phyloP scores from a whole-genome alignment of 306 rosid species.

The Rosa chinensis region DNA sequence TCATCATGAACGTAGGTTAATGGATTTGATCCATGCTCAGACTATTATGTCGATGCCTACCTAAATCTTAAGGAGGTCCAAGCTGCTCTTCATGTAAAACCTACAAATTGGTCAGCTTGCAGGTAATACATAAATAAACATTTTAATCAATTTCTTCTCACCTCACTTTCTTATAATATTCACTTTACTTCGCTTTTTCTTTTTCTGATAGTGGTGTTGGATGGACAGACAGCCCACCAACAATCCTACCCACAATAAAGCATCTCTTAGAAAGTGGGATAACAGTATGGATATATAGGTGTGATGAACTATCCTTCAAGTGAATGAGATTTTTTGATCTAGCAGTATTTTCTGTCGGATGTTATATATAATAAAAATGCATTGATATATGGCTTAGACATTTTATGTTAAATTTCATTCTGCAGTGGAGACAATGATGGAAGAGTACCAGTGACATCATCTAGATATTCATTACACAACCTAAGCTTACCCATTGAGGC shows the following conservation, averaged over 20 bases:
- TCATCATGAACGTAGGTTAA: neutral
- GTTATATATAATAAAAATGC: neutral
- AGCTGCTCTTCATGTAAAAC: slow-evolving; percentile 49
- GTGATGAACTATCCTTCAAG: neutral
- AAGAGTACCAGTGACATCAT: slow-evolving; percentile 50
- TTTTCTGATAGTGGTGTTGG: slow-evolving; percentile 30
- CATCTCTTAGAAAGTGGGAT: slow-evolving; percentile 26
- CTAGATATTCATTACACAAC: slow-evolving; percentile 47
- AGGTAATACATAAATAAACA: slow-evolving; percentile 21
- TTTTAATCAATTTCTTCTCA: neutral
- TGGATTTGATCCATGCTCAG: neutral
- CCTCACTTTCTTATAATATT: neutral
- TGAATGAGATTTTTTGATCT: neutral
- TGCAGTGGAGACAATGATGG: slow-evolving; percentile 63
- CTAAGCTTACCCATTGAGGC: slow-evolving; percentile 33
- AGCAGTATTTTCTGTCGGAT: no score
- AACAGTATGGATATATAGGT: slow-evolving; percentile 27
- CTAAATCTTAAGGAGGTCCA: slow-evolving; percentile 37
- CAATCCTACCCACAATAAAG: slow-evolving; percentile 23
- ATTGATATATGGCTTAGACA: neutral
- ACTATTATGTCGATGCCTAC: slow-evolving; percentile 1
- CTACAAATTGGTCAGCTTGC: slow-evolving; percentile 18
- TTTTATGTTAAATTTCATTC: neutral
- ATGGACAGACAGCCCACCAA: slow-evolving; percentile 31
- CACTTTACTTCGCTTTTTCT: neutral